Conservation (phyloP, 352 stramenopile species). For the Phytophthora constricta region DNA sequence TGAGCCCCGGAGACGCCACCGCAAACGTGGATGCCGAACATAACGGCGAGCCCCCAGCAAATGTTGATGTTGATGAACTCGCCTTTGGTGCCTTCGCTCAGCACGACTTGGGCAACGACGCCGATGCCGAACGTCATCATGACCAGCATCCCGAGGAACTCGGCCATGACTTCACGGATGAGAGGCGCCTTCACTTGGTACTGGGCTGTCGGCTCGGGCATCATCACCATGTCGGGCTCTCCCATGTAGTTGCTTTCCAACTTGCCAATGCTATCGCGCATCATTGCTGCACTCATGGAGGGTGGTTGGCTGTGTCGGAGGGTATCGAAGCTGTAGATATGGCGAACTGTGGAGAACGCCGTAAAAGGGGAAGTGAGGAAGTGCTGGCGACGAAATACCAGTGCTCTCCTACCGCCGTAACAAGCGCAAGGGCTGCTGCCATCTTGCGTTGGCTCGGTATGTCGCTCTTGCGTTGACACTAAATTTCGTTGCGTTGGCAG, state of each 20-base stretch:
- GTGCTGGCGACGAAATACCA: slow-evolving; percentile 1
- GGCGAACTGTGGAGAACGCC: slow-evolving; percentile 14
- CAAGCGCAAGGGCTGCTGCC: background rate
- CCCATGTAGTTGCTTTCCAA: slow-evolving; percentile 37
- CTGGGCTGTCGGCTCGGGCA: slow-evolving; percentile 21
- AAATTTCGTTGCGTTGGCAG: slow-evolving; percentile 10
- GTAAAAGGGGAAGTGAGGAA: slow-evolving; percentile 27
- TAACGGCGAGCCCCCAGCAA: slow-evolving; percentile 61
- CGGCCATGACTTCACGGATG: slow-evolving; percentile 64
- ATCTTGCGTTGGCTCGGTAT: too few relatives aligned
- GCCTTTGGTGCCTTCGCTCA: slow-evolving; percentile 53
- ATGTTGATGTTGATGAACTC: slow-evolving; percentile 68
- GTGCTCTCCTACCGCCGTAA: slow-evolving; percentile 7
- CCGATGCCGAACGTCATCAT: slow-evolving; percentile 64
- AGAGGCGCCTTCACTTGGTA: slow-evolving; percentile 47
- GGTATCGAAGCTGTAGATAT: background rate
- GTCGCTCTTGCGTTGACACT: slow-evolving; percentile 13
- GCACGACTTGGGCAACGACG: slow-evolving; percentile 62
- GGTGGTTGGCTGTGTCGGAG: background rate
- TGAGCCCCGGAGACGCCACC: slow-evolving; percentile 55
- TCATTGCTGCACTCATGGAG: slow-evolving; percentile 20
- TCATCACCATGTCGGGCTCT: slow-evolving; percentile 37
- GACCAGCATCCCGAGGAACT: slow-evolving; percentile 65
- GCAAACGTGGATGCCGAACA: slow-evolving; percentile 64
- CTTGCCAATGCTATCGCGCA: slow-evolving; percentile 29